These are phyloP conservation scores for Cercospora janseana DNA, from an alignment of 2,329 filamentous ascomycete species.

Conservation along the genomic window DNA sequence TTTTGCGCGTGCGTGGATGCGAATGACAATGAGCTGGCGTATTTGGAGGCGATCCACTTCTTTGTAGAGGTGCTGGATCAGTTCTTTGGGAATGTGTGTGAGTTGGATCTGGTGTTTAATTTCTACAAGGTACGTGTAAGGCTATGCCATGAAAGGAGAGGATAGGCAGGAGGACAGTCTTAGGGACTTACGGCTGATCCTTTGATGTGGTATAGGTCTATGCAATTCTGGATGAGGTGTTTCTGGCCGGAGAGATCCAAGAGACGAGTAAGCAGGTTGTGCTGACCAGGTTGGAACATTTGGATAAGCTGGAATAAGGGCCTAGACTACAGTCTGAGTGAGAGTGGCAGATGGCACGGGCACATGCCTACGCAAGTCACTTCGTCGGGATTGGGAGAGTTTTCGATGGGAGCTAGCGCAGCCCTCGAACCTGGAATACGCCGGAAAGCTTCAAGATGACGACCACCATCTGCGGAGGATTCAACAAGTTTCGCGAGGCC, in stretches of 20 bases:
- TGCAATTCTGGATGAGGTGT: slow-evolving; percentile 97
- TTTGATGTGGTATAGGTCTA: slow-evolving; percentile 64
- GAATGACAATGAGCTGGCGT: slow-evolving; percentile 97
- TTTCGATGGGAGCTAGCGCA: too few relatives aligned
- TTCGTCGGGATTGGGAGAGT: too few relatives aligned
- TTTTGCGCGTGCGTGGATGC: slow-evolving; percentile 99
- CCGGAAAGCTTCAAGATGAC: too few relatives aligned
- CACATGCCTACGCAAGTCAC: too few relatives aligned
- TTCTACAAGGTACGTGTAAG: slow-evolving; percentile 59
- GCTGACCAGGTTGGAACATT: slow-evolving; percentile 84
- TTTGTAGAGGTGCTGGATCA: slow-evolving; percentile 98
- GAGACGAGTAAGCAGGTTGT: slow-evolving; percentile 99
- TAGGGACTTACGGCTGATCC: background rate
- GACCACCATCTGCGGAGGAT: too few relatives aligned
- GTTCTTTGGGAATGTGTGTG: slow-evolving; percentile 99
- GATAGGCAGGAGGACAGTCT: slow-evolving; percentile 24
- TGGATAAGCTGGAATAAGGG: slow-evolving; percentile 84
- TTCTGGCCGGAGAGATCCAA: slow-evolving; percentile 95
- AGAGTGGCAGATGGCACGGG: too few relatives aligned
- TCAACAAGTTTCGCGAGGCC: too few relatives aligned
- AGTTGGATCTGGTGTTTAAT: slow-evolving; percentile 82
- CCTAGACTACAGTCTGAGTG: too few relatives aligned
- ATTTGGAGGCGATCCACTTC: slow-evolving; percentile 96
- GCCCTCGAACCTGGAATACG: too few relatives aligned
- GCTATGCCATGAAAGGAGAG: background rate